A percentile compares a stretch with the other conserved stretches of the same genome.
Conservation (phyloP, 306 rosid species). For the Fagus sylvatica region DNA sequence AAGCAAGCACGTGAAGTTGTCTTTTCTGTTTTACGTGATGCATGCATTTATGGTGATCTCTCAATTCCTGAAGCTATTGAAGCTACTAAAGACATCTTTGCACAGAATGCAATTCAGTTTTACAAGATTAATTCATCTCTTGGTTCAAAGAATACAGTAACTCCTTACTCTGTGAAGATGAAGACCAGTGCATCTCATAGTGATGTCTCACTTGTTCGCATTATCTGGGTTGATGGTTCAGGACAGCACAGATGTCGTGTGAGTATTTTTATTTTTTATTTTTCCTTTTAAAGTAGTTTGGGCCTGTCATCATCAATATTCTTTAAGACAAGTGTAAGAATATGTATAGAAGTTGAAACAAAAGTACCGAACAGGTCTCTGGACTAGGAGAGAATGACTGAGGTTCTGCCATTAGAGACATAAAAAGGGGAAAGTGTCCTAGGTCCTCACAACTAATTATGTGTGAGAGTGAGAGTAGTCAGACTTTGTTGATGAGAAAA, state of each 20-base stretch:
- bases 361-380: neutral
- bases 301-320: conserved; percentile 3
- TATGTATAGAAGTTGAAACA: conserved; percentile 9
- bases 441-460: conserved; percentile 5
- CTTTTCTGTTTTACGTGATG: conserved; percentile 67
- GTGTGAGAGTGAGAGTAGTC: neutral
- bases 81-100: conserved; percentile 74
- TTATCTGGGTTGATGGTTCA: conserved; percentile 76
- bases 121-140: conserved; percentile 52
- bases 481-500: neutral
- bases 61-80: conserved; percentile 72
- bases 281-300: conserved; percentile 7
- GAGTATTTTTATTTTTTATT: conserved; percentile 26
- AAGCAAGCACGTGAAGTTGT: conserved; percentile 76
- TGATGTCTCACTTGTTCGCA: conserved; percentile 62
- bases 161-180: conserved; percentile 31
- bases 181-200: conserved; percentile 31
- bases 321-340: conserved; percentile 6
- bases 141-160: conserved; percentile 27
- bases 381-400: neutral
- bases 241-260: conserved; percentile 93
- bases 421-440: neutral
- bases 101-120: conserved; percentile 64
- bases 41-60: conserved; percentile 81
- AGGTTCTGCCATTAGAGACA: neutral